Conservation (phyloP, 1,284 basidiomycete species). For the Marasmius tenuissimus region DNA sequence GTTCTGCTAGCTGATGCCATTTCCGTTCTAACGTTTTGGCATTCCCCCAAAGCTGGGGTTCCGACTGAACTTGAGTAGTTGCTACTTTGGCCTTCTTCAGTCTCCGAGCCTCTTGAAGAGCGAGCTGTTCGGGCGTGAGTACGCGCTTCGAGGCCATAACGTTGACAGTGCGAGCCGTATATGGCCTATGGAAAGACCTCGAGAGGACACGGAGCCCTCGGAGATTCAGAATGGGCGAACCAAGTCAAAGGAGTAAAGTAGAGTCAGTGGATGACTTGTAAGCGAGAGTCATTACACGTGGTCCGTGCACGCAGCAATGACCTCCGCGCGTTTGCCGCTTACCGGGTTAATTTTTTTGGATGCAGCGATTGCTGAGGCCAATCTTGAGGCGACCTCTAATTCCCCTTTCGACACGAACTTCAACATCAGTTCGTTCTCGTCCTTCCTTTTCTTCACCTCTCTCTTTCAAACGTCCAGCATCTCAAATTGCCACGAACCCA, state of each 20-base stretch:
- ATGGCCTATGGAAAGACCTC: neutral
- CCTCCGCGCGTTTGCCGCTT: no score
- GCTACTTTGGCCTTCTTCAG: conserved; percentile 40
- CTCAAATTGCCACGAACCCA: conserved; percentile 17
- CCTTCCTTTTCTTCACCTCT: conserved; percentile 3
- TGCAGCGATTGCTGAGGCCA: conserved; percentile 30
- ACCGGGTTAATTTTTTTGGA: conserved; percentile 18
- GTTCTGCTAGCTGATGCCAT: conserved; percentile 46
- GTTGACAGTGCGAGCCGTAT: neutral
- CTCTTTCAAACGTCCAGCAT: conserved; percentile 17
- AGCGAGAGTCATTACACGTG: no score
- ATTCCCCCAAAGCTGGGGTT: conserved; percentile 13
- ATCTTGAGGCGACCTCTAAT: conserved; percentile 8
- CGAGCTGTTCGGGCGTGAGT: conserved; percentile 56
- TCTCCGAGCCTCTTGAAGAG: conserved; percentile 53
- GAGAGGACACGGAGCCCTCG: neutral
- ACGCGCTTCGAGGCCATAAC: conserved; percentile 11
- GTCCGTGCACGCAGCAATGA: no score
- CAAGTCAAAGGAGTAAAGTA: neutral
- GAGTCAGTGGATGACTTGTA: neutral
- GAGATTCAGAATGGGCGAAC: neutral
- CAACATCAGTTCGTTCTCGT: conserved; percentile 1
- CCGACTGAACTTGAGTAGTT: conserved; percentile 12
- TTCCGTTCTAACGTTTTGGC: conserved; percentile 44
- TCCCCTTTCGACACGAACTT: conserved; percentile 8